A percentile compares a stretch with the other conserved stretches of the same genome.
Evolutionary conservation across 495 filamentous ascomycete species (phyloP).

Genomic region (Penicillium coffeae): DNA sequence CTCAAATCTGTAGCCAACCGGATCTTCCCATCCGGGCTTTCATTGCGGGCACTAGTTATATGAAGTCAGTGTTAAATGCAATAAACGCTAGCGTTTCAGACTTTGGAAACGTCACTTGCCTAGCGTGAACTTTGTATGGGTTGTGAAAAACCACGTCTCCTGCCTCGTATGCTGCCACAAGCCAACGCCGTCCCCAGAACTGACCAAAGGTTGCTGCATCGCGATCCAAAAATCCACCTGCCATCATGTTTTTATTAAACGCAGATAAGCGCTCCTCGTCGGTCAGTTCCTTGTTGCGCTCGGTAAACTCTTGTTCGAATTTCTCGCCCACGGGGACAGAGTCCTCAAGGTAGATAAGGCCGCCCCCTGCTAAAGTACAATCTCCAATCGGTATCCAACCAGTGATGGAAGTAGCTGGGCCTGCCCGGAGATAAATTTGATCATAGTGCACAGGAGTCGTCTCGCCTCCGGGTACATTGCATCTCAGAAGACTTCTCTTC

Average conservation of each 20-base stretch:
- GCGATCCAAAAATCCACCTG: not conserved
- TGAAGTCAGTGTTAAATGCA: too few species aligned
- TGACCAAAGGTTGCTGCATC: not conserved
- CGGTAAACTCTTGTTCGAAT: constrained; percentile 1
- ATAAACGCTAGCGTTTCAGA: too few species aligned
- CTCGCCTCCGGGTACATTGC: not conserved
- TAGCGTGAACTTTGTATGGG: not conserved
- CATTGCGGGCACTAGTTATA: not conserved
- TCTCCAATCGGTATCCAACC: constrained; percentile 5
- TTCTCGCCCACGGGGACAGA: not conserved
- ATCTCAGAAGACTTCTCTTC: too few species aligned
- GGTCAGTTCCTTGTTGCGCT: not conserved
- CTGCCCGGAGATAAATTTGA: constrained; percentile 1
- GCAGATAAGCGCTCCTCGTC: not conserved
- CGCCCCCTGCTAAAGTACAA: not conserved
- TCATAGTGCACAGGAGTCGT: constrained; percentile 3
- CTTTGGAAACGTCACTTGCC: too few species aligned
- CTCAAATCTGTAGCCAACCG: constrained; percentile 4
- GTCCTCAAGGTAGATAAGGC: constrained; percentile 3
- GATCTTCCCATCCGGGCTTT: constrained; percentile 1
- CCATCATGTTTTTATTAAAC: constrained; percentile 2
- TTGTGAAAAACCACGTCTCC: constrained; percentile 3
- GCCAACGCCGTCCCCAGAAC: not conserved
- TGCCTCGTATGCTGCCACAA: constrained; percentile 3
- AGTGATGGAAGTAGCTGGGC: constrained; percentile 1